phyloP scores from a whole-genome alignment of 352 stramenopile species.

The Pseudoperonospora humuli region DNA sequence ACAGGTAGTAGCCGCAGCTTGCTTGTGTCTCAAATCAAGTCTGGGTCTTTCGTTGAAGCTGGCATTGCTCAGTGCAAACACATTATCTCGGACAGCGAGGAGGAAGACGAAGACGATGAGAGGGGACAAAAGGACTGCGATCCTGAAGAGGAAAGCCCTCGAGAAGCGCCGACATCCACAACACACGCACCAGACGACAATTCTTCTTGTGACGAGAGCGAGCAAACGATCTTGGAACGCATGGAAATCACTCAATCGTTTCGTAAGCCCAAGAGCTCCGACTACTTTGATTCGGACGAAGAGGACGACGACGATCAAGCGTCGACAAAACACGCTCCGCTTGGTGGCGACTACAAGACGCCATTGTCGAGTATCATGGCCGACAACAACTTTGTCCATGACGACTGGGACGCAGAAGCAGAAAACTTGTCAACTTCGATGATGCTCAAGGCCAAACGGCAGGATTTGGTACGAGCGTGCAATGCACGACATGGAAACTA shows the following conservation, averaged over 20 bases:
- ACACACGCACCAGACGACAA: conserved; percentile 15
- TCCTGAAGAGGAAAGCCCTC: conserved; percentile 36
- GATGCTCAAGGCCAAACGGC: conserved; percentile 8
- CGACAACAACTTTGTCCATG: conserved; percentile 76
- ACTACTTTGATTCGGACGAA: conserved; percentile 64
- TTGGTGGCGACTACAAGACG: too few relatives aligned
- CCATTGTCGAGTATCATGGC: too few relatives aligned
- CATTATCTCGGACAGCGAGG: conserved; percentile 27
- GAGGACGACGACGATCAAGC: conserved; percentile 31
- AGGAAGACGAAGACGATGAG: conserved; percentile 26
- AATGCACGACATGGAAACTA: too few relatives aligned
- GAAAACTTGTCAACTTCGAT: conserved; percentile 2
- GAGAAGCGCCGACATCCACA: conserved; percentile 11
- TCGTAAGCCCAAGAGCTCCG: too few relatives aligned
- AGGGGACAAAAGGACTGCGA: too few relatives aligned
- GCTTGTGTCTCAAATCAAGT: conserved; percentile 59
- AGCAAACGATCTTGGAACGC: too few relatives aligned
- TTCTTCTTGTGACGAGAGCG: too few relatives aligned
- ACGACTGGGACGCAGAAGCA: conserved; percentile 64
- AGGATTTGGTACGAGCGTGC: too few relatives aligned
- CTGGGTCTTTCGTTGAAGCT: conserved; percentile 18
- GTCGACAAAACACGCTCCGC: too few relatives aligned
- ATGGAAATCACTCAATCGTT: too few relatives aligned
- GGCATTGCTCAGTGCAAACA: conserved; percentile 6
- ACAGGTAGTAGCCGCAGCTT: conserved; percentile 28